Evolutionary conservation across 1,284 basidiomycete species (phyloP), one percentile per base, ranked within the genome.

Genomic region (Phellinidium pouzarii): DNA sequence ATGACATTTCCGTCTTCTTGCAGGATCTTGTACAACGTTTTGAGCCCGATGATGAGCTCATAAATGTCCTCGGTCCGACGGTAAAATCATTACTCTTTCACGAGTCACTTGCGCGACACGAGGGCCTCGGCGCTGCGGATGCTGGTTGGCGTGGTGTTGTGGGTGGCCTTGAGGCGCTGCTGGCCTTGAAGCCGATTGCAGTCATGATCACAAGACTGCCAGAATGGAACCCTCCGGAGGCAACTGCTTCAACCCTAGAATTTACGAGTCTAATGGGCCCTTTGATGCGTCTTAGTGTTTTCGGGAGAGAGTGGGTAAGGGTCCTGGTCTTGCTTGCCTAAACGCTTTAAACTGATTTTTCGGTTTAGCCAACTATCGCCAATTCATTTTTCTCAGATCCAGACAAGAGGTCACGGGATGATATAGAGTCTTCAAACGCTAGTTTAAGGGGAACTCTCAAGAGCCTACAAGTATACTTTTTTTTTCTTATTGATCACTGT

Each of bases 111-210:
- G 77, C 75, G 61, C 68, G 76, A 27, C 75, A 75, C 2, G 84
- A 85, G 63, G 86, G 86, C 19, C 68, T 89, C 38, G 78, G 76
- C 22, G 83, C 82, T 46, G 77, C 78, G 7, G 85, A 87, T 61
- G 72, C 82, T 17, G 76, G 75, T 56, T 99, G 96, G 95, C 77
- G 93, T n/a, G 82, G 84, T 27, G 84, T 94, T 36, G 70, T 95
- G 19, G 79, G 82, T 44, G 94, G 92, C 1, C 65, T 98, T 45
- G 87, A 90, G 59, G 81, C 82, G 3, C 76, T 97, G 14, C 80
- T 89, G 1, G 82, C 86, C 57, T 75, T 91, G 65, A 97, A 96
- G 71, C 71, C 78, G 31, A 84, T 98, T 53, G 94, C 94, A 4
- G 68, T 75, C 1, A 80, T 91, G 80, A 82, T 91, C 50, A 83